Percentiles rank a stretch among this genome's conserved stretches.
These are phyloP conservation scores for Chlorencoelia australis DNA, from an alignment of 2,329 filamentous ascomycete species.

Conservation along the genomic window DNA sequence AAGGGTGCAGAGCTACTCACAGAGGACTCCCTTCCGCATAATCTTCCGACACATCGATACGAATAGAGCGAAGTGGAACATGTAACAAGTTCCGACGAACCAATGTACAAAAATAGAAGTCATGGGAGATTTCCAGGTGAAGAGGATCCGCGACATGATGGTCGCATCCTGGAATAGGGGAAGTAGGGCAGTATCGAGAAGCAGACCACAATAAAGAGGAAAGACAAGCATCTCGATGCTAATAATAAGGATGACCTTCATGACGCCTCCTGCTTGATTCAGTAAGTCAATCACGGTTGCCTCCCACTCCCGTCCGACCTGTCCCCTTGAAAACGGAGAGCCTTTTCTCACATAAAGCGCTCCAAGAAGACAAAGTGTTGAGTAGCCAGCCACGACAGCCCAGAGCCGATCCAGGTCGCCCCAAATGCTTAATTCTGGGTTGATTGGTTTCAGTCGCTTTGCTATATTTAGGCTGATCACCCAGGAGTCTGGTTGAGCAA, in stretches of 20 bases:
- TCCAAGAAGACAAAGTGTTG: slow-evolving; percentile 63
- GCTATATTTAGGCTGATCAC: slow-evolving; percentile 43
- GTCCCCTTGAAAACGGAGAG: slow-evolving; percentile 51
- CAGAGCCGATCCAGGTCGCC: slow-evolving; percentile 51
- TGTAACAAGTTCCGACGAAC: slow-evolving; percentile 98
- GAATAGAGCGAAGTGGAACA: slow-evolving; percentile 99
- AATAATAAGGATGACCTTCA: slow-evolving; percentile 97
- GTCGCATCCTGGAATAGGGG: slow-evolving; percentile 81
- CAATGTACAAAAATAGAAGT: slow-evolving; percentile 96
- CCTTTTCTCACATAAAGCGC: slow-evolving; percentile 71
- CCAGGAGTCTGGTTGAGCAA: slow-evolving; percentile 44
- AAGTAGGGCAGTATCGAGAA: slow-evolving; percentile 80
- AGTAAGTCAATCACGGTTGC: slow-evolving; percentile 71
- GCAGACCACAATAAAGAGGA: slow-evolving; percentile 85
- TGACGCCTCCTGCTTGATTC: slow-evolving; percentile 87
- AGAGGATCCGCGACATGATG: slow-evolving; percentile 65
- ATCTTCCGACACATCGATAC: slow-evolving; percentile 99
- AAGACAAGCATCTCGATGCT: slow-evolving; percentile 99
- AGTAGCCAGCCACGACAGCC: slow-evolving; percentile 74
- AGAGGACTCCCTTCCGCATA: slow-evolving; percentile 87
- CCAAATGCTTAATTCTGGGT: slow-evolving; percentile 58
- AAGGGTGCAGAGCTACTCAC: slow-evolving; percentile 39
- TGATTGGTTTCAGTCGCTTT: slow-evolving; percentile 29
- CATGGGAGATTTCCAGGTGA: slow-evolving; percentile 68
- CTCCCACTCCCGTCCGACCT: slow-evolving; percentile 55